A percentile compares a stretch with the other conserved stretches of the same genome.
Evolutionary conservation across 441 rosid genomes (phyloP).

Genomic region (Eugenia klotzschiana): DNA sequence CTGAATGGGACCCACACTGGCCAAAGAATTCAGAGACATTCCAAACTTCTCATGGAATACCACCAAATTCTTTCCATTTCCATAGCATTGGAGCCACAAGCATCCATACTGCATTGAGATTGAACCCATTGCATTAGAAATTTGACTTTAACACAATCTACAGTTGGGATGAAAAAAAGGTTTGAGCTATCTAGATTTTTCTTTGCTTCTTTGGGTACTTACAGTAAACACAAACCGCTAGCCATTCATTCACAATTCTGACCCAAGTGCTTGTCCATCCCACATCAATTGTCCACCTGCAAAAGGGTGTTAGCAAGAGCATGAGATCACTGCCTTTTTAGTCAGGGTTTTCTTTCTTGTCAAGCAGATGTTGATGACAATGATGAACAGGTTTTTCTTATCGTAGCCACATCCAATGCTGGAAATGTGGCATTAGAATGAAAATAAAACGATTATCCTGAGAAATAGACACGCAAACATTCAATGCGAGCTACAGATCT

Average conservation of each 20-base stretch:
- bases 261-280: conserved; percentile 99
- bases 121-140: background rate
- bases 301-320: background rate
- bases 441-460: background rate
- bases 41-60: conserved; percentile 12
- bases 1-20: background rate
- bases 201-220: conserved; percentile 14
- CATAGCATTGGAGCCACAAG: conserved; percentile 61
- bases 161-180: background rate
- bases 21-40: background rate
- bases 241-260: conserved; percentile 88
- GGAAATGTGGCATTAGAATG: background rate
- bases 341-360: background rate
- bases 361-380: background rate
- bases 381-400: background rate
- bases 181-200: background rate
- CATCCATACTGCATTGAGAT: conserved; percentile 76
- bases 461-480: background rate
- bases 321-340: background rate
- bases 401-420: background rate
- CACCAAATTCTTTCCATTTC: conserved; percentile 33
- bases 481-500: background rate
- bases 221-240: conserved; percentile 86
- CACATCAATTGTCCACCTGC: conserved; percentile 97
- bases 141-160: background rate